Evolutionary conservation across 2,329 filamentous ascomycete species (phyloP), one percentile per base, ranked within the genome.

Genomic region (Chalaropsis ovoidea): DNA sequence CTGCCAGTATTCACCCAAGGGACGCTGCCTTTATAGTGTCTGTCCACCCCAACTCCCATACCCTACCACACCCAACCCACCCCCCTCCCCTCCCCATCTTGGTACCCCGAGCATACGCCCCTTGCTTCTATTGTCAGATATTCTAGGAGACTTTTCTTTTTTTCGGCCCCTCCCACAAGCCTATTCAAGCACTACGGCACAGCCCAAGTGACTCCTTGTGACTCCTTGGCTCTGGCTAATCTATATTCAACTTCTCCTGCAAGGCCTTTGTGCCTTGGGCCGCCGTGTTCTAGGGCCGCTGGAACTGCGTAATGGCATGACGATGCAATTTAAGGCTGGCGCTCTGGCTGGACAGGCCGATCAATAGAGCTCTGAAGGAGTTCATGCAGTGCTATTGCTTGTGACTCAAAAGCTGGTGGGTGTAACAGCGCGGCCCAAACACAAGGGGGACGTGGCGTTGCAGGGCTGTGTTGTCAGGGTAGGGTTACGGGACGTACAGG

Each of bases 91-190:
- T 39, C 1, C 8, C 35, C 35, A 10, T 10, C 35, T 39, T 39
- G 35, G 35, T 7, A n/a, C n/a, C n/a, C n/a, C n/a, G n/a, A n/a
- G n/a, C n/a, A n/a, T n/a, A n/a, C n/a, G n/a, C 43, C 43, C 43
- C 43, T 47, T 47, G 43, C 43, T 47, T 19, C 43, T 47, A 47
- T 47, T n/a, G 43, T n/a, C 17, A 47, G 43, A 47, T 47, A 47
- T n/a, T 47, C 43, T 19, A 47, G 17, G 43, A 19, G 5, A 6
- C 35, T 10, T 39, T 10, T 39, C 2, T 19, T 47, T 47, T 47
- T 45, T 47, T n/a, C 43, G 2, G 43, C 4, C 4, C 17, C 43
- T 19, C n/a, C 43, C 17, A n/a, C 17, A 47, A 19, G 43, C 43
- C 6, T 8, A 47, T 47, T n/a, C 43, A 47, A 47, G 43, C 43